Percentiles rank a stretch among this genome's conserved stretches.
phyloP scores from a whole-genome alignment of 2,329 filamentous ascomycete species.

The Phialophora tarda region DNA sequence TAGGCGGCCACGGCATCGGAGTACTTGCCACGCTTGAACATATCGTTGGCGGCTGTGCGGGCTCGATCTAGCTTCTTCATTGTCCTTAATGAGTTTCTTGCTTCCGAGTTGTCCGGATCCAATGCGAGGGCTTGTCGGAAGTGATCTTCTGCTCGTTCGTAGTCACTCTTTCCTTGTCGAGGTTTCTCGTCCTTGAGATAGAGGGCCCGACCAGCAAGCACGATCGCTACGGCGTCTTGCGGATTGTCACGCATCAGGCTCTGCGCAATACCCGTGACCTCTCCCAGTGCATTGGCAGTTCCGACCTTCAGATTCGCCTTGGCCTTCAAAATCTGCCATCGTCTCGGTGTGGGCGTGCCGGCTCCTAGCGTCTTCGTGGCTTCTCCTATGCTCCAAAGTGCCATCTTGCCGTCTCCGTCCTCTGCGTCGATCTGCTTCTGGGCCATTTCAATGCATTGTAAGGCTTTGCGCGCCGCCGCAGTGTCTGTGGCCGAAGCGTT shows the following conservation, averaged over 20 bases:
- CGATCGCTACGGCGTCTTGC: conserved; percentile 90
- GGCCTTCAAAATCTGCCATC: conserved; percentile 91
- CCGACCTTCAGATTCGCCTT: conserved; percentile 94
- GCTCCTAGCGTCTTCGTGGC: conserved; percentile 79
- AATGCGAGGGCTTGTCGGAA: conserved; percentile 87
- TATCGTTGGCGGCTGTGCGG: conserved; percentile 89
- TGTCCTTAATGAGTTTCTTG: conserved; percentile 84
- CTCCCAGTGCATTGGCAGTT: conserved; percentile 82
- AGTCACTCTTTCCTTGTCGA: conserved; percentile 38
- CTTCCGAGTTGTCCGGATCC: conserved; percentile 89
- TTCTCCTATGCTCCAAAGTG: conserved; percentile 86
- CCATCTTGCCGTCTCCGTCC: conserved; percentile 81
- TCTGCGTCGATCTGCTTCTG: conserved; percentile 76
- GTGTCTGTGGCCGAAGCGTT: conserved; percentile 84
- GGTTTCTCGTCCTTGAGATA: conserved; percentile 88
- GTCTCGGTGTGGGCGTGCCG: conserved; percentile 79
- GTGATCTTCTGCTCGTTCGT: conserved; percentile 86
- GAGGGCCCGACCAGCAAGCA: conserved; percentile 82
- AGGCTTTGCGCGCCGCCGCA: conserved; percentile 71
- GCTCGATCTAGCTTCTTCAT: conserved; percentile 91
- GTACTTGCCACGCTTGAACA: conserved; percentile 85
- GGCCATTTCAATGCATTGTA: conserved; percentile 78
- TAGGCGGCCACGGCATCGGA: conserved; percentile 85
- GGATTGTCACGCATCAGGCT: conserved; percentile 81
- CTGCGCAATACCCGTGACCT: conserved; percentile 93